phyloP scores from a whole-genome alignment of 2,329 filamentous ascomycete genomes.

The Orbilia oligospora region DNA sequence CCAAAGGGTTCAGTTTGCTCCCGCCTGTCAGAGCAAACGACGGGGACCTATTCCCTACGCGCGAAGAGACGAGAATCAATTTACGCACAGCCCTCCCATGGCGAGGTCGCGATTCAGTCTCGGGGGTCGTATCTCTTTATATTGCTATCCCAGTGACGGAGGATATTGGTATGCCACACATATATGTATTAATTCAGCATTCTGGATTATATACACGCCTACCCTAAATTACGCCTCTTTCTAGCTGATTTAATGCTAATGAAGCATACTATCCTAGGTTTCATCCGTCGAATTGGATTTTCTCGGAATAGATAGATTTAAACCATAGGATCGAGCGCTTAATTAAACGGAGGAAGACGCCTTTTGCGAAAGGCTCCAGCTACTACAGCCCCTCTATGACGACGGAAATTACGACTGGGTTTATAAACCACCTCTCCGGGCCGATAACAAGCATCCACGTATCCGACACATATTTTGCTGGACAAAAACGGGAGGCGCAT shows the following conservation, averaged over 20 bases:
- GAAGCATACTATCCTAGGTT: slow-evolving; percentile 20
- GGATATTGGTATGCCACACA: slow-evolving; percentile 11
- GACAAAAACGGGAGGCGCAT: slow-evolving; percentile 32
- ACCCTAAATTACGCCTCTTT: slow-evolving; percentile 23
- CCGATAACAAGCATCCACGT: not conserved
- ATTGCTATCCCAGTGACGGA: slow-evolving; percentile 28
- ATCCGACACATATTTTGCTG: slow-evolving; percentile 40
- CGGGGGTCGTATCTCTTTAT: slow-evolving; percentile 20
- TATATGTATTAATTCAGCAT: slow-evolving; percentile 12
- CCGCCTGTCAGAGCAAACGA: slow-evolving; percentile 27
- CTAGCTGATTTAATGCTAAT: slow-evolving; percentile 23
- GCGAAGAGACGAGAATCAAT: not conserved
- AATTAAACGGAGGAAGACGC: slow-evolving; percentile 35
- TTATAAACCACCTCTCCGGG: slow-evolving; percentile 9
- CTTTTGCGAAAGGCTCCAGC: slow-evolving; percentile 35
- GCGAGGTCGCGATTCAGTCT: slow-evolving; percentile 21
- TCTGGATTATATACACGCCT: slow-evolving; percentile 9
- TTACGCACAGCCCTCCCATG: not conserved
- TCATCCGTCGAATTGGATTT: slow-evolving; percentile 35
- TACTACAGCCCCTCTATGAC: slow-evolving; percentile 2
- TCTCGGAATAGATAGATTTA: slow-evolving; percentile 35
- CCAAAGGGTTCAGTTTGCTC: slow-evolving; percentile 23
- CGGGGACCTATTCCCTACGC: not conserved
- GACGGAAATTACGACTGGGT: not conserved
- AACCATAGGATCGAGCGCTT: slow-evolving; percentile 7